Base-by-base conservation (phyloP, 257 asterid species). In the Coffea canephora region DNA sequence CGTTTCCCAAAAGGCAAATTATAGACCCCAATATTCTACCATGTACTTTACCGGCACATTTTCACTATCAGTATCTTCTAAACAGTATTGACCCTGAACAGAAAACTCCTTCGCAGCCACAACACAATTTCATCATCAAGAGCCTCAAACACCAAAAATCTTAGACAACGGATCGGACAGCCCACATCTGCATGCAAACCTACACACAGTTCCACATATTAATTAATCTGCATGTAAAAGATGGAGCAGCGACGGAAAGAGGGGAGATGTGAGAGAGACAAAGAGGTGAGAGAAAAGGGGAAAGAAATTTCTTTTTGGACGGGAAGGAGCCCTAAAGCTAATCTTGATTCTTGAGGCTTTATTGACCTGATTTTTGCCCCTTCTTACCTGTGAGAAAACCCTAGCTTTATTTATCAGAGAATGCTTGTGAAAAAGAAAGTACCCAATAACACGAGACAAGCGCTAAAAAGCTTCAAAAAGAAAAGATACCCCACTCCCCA, bases 391-490 rank as follows among this genome's bases (percentile, higher is more conserved):
- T 74, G 82, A 70, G 69, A 81, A 80, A 90, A 87, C 92, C 94
- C 91, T 89, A 82, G 80, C 80, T 83, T 79, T 83, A 76, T 81
- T 49, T 25, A 70, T 84, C 89, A 88, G 90, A 84, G 86, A 85
- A 89, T 88, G 90, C 93, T 86, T 77, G 96, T 89, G 90, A 86
- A 57, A 78, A 86, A 83, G 83, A 80, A 86, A 78, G 82, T 78
- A 83, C 71, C 55, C 77, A 79, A 55, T 71, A 80, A 77, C 84
- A 81, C 72, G 69, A 75, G 70, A 79, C 27, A 77, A n/a, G 1
- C 6, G 82, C 71, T 75, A 71, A 80, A 87, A 86, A 66, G 84
- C 73, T 78, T 48, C 73, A 84, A 79, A 84, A 86, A 83, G 84
- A 82, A 84, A 83, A 85, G 75, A 82, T 73, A 79, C 86, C 87